These are phyloP conservation scores for Cyberlindnera bimundalis DNA, from an alignment of 805 yeast genomes.

Conservation along the genomic window DNA sequence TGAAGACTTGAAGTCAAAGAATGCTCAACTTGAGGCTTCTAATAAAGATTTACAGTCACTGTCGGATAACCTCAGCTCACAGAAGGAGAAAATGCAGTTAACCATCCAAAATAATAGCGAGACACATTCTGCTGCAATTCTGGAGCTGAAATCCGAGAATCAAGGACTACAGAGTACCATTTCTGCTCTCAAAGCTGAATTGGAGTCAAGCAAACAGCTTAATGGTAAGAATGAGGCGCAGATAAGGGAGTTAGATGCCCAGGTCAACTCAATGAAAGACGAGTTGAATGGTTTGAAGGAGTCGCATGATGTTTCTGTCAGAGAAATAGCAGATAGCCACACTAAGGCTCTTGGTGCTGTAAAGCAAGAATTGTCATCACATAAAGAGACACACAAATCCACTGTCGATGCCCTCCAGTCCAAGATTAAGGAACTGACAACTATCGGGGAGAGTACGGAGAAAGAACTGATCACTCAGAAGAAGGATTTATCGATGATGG, in stretches of 20 bases:
- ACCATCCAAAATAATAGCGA: not conserved
- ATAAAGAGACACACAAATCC: constrained; percentile 7
- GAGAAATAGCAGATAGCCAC: too few species aligned
- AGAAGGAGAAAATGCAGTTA: constrained; percentile 8
- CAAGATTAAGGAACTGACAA: constrained; percentile 2
- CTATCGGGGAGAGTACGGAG: not conserved
- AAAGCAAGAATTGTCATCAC: constrained; percentile 8
- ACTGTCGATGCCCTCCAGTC: not conserved
- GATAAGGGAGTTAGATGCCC: constrained; percentile 11
- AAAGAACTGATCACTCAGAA: constrained; percentile 10
- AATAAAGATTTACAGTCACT: constrained; percentile 10
- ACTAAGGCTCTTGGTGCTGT: constrained; percentile 2
- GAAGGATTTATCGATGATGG: constrained; percentile 1
- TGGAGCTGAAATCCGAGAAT: constrained; percentile 6
- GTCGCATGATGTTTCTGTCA: too few species aligned
- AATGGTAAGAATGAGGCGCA: constrained; percentile 10
- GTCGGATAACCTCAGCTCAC: constrained; percentile 9
- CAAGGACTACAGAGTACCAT: constrained; percentile 5
- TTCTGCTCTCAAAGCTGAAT: constrained; percentile 12
- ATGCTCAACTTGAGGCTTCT: constrained; percentile 13
- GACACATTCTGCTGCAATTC: constrained; percentile 1
- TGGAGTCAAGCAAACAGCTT: constrained; percentile 9
- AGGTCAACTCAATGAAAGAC: constrained; percentile 9
- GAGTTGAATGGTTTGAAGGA: constrained; percentile 6
- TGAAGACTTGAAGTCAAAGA: constrained; percentile 9